A percentile compares a stretch with the other conserved stretches of the same genome.
Conservation (phyloP, 2,329 filamentous ascomycete genomes). For the Claviceps africana region DNA sequence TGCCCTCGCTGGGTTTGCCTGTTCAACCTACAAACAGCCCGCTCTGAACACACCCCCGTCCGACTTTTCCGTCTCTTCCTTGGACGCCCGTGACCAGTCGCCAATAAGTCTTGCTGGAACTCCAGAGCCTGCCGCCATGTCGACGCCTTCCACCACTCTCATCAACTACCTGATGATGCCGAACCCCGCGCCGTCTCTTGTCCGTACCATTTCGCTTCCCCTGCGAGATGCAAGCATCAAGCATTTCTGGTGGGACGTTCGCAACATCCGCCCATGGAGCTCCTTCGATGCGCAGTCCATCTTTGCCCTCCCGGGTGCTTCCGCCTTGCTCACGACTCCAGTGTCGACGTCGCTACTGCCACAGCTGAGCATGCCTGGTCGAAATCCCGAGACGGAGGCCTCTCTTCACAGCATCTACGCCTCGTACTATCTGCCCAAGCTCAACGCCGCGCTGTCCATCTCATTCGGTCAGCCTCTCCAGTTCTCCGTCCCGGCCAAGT, state of each 20-base stretch:
- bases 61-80: constrained; percentile 32
- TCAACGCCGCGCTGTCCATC: constrained; percentile 70
- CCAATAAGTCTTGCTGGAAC: constrained; percentile 27
- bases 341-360: constrained; percentile 50
- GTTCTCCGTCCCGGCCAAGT: constrained; percentile 28
- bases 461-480: constrained; percentile 54
- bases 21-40: constrained; percentile 71
- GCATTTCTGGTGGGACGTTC: constrained; percentile 93
- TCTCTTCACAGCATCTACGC: constrained; percentile 64
- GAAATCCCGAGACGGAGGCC: constrained; percentile 65
- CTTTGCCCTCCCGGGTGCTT: constrained; percentile 56
- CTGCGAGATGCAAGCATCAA: constrained; percentile 53
- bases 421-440: constrained; percentile 68
- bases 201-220: constrained; percentile 61
- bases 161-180: constrained; percentile 62
- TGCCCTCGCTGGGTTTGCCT: constrained; percentile 57
- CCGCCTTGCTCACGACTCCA: constrained; percentile 56
- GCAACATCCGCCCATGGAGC: constrained; percentile 72
- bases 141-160: constrained; percentile 48
- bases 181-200: constrained; percentile 71
- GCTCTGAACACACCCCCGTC: constrained; percentile 8
- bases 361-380: constrained; percentile 38
- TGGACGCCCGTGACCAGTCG: constrained; percentile 31
- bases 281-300: constrained; percentile 64
- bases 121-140: constrained; percentile 25